Conservation (phyloP, 306 rosid genomes). For the Quercus robur region DNA sequence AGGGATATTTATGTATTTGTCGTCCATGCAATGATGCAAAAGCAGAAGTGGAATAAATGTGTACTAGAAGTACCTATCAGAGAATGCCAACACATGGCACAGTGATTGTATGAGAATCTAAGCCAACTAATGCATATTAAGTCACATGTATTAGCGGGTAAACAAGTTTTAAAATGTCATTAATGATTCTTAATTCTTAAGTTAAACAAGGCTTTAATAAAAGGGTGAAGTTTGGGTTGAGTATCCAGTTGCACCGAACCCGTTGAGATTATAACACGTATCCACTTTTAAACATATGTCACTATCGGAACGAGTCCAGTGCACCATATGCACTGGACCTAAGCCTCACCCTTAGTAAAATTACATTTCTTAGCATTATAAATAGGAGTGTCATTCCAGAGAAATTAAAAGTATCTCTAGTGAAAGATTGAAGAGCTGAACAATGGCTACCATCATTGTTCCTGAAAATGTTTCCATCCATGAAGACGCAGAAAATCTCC, state of each 20-base stretch:
- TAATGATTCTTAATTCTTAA: not conserved
- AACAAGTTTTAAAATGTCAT: not conserved
- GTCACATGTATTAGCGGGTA: not conserved
- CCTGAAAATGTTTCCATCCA: constrained; percentile 33
- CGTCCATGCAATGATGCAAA: not conserved
- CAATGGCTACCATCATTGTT: constrained; percentile 56
- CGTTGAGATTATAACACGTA: too few relatives aligned
- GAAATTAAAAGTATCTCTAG: not conserved
- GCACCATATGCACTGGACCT: too few relatives aligned
- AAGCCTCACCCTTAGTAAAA: too few relatives aligned
- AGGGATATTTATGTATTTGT: too few relatives aligned
- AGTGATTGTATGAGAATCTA: not conserved
- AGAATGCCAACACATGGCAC: not conserved
- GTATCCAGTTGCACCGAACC: too few relatives aligned
- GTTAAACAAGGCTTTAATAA: not conserved
- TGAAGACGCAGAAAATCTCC: constrained; percentile 67
- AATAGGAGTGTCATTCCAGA: not conserved
- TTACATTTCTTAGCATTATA: not conserved
- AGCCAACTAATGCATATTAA: not conserved
- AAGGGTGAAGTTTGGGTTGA: not conserved
- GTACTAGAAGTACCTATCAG: not conserved
- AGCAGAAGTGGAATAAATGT: not conserved
- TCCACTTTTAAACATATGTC: too few relatives aligned
- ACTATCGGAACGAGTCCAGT: too few relatives aligned
- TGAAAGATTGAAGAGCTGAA: not conserved